Percentiles rank a stretch among this genome's conserved stretches.
These are phyloP conservation scores for Verticillium tricorpus DNA, from an alignment of 2,329 filamentous ascomycete genomes.

Conservation along the genomic window DNA sequence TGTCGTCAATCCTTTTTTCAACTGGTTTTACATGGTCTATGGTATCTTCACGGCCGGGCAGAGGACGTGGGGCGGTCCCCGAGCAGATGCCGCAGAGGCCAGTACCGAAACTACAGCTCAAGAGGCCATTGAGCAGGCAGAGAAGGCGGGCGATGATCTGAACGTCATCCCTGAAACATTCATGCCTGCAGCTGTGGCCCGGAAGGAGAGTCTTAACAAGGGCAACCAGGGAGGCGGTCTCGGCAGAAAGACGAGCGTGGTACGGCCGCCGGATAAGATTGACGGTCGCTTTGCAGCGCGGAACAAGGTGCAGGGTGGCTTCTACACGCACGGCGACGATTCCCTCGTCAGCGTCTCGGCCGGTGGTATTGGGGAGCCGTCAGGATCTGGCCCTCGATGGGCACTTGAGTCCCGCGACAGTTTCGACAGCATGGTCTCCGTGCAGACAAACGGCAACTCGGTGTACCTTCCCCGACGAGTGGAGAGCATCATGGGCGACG, in stretches of 20 bases:
- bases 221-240: slow-evolving; percentile 26
- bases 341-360: slow-evolving; percentile 18
- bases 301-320: slow-evolving; percentile 61
- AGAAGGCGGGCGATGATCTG: slow-evolving; percentile 76
- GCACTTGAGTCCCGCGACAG: slow-evolving; percentile 52
- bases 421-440: slow-evolving; percentile 61
- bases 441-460: slow-evolving; percentile 50
- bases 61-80: slow-evolving; percentile 90
- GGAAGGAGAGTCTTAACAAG: slow-evolving; percentile 28
- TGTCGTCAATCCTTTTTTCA: slow-evolving; percentile 90
- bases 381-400: slow-evolving; percentile 15
- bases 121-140: slow-evolving; percentile 78
- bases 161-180: slow-evolving; percentile 89
- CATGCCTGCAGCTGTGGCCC: slow-evolving; percentile 52
- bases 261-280: slow-evolving; percentile 70
- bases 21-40: slow-evolving; percentile 98
- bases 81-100: slow-evolving; percentile 81
- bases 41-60: slow-evolving; percentile 93
- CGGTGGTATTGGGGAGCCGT: slow-evolving; percentile 12
- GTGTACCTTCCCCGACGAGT: slow-evolving; percentile 64
- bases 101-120: slow-evolving; percentile 71
- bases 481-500: slow-evolving; percentile 73
- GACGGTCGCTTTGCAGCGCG: slow-evolving; percentile 76
- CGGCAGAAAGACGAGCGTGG: slow-evolving; percentile 46
- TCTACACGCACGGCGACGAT: slow-evolving; percentile 52